A percentile compares a stretch with the other conserved stretches of the same genome.
phyloP scores from a whole-genome alignment of 129 eudicot genomes.

The Silybum marianum region DNA sequence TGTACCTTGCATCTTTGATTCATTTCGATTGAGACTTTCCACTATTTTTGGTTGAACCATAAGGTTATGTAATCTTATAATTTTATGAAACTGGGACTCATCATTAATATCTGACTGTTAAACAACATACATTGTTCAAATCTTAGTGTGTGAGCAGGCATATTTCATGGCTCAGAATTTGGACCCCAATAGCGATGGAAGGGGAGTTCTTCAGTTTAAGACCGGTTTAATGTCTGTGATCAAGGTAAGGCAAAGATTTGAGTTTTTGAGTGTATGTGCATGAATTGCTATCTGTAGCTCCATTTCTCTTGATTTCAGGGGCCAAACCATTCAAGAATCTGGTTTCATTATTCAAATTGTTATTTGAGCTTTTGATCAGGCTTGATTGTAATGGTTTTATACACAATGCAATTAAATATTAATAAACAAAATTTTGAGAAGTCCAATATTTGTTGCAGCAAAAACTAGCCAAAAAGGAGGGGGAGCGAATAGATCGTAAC shows the following conservation, averaged over 20 bases:
- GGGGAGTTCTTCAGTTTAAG: slow-evolving; percentile 99
- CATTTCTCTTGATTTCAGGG: background rate
- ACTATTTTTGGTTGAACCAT: slow-evolving; percentile 1
- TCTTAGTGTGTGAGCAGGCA: slow-evolving; percentile 97
- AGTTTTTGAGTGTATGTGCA: slow-evolving; percentile 14
- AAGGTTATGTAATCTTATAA: slow-evolving; percentile 8
- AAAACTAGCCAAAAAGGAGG: slow-evolving; percentile 89
- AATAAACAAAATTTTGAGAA: background rate
- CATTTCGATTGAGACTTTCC: background rate
- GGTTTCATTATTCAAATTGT: background rate
- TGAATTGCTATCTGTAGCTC: background rate
- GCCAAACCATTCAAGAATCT: slow-evolving; percentile 11
- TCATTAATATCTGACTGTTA: slow-evolving; percentile 19
- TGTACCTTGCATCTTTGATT: slow-evolving; percentile 17
- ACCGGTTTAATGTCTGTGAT: slow-evolving; percentile 95
- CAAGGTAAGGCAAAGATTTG: slow-evolving; percentile 55
- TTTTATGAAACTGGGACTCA: slow-evolving; percentile 8
- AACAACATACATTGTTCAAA: slow-evolving; percentile 4
- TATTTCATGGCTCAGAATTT: slow-evolving; percentile 89
- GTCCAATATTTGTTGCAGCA: slow-evolving; percentile 52
- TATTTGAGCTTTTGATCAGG: background rate
- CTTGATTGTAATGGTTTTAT: background rate
- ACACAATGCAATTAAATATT: background rate
- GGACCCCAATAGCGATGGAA: slow-evolving; percentile 92
- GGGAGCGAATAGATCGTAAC: slow-evolving; percentile 69